Evolutionary conservation across 1,284 basidiomycete species (phyloP).

Genomic region (Ustilago bromivora): DNA sequence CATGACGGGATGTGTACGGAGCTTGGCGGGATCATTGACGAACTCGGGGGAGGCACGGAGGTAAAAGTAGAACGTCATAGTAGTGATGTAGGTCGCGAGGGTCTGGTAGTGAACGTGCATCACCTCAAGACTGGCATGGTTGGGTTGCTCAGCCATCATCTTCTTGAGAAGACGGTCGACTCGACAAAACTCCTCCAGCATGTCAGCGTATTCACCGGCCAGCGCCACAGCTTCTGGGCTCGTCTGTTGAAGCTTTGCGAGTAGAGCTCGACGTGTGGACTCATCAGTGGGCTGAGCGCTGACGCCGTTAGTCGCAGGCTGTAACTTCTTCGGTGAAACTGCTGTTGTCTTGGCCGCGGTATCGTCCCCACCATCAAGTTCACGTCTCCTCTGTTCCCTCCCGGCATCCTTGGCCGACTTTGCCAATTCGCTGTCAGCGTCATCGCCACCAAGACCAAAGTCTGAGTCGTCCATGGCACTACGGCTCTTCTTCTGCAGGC

Average conservation of each 20-base stretch:
- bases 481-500: constrained; percentile 81
- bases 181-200: constrained; percentile 74
- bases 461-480: constrained; percentile 82
- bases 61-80: constrained; percentile 92
- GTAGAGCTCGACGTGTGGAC: constrained; percentile 70
- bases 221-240: constrained; percentile 79
- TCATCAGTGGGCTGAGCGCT: constrained; percentile 10
- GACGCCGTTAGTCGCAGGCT: not conserved
- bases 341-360: not conserved
- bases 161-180: constrained; percentile 74
- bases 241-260: constrained; percentile 82
- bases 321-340: constrained; percentile 4
- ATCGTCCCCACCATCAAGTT: constrained; percentile 49
- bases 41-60: constrained; percentile 75
- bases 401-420: constrained; percentile 58
- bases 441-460: constrained; percentile 82
- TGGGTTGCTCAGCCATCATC: constrained; percentile 74
- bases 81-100: constrained; percentile 87
- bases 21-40: constrained; percentile 45
- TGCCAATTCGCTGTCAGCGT: constrained; percentile 43
- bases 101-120: constrained; percentile 73
- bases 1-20: constrained; percentile 76
- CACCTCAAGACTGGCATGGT: constrained; percentile 71
- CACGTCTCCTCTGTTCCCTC: constrained; percentile 51
- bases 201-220: constrained; percentile 73